Evolutionary conservation across 2,329 filamentous ascomycete genomes (phyloP).

Genomic region (Paraconiothyrium sp.): DNA sequence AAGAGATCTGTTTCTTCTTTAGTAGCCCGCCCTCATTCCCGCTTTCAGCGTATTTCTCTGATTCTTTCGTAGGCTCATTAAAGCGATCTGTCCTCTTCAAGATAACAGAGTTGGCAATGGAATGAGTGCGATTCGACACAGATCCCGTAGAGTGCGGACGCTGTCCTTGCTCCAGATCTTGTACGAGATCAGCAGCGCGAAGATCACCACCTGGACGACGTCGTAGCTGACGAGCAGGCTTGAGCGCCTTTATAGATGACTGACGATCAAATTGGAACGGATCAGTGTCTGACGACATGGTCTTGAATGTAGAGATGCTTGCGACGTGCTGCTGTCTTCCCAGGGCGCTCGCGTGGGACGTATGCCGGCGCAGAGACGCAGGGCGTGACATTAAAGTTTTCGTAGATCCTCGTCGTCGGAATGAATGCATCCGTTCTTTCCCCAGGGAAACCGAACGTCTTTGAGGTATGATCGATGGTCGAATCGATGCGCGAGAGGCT

Average conservation of each 20-base stretch:
- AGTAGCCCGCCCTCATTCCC: constrained; percentile 21
- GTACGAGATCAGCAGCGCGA: constrained; percentile 56
- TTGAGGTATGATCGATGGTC: constrained; percentile 30
- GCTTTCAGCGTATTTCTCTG: constrained; percentile 20
- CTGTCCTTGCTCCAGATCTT: constrained; percentile 54
- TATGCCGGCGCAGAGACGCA: constrained; percentile 62
- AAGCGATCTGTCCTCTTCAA: constrained; percentile 42
- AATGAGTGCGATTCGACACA: constrained; percentile 55
- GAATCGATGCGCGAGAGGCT: constrained; percentile 29
- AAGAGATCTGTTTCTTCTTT: constrained; percentile 47
- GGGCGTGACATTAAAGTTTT: constrained; percentile 39
- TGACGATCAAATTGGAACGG: constrained; percentile 50
- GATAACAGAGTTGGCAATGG: constrained; percentile 50
- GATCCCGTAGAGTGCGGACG: constrained; percentile 60
- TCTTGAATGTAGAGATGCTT: constrained; percentile 67
- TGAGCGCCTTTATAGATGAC: constrained; percentile 30
- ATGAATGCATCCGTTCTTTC: constrained; percentile 45
- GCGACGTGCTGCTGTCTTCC: constrained; percentile 61
- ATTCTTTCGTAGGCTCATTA: constrained; percentile 27
- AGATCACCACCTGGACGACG: constrained; percentile 60
- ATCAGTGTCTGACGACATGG: constrained; percentile 54
- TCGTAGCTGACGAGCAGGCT: constrained; percentile 52
- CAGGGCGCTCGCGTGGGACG: constrained; percentile 68
- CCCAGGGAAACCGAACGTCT: constrained; percentile 44
- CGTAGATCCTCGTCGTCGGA: constrained; percentile 44